These are phyloP conservation scores for Rubia tinctorum DNA, from an alignment of 305 asterid genomes.

Conservation along the genomic window DNA sequence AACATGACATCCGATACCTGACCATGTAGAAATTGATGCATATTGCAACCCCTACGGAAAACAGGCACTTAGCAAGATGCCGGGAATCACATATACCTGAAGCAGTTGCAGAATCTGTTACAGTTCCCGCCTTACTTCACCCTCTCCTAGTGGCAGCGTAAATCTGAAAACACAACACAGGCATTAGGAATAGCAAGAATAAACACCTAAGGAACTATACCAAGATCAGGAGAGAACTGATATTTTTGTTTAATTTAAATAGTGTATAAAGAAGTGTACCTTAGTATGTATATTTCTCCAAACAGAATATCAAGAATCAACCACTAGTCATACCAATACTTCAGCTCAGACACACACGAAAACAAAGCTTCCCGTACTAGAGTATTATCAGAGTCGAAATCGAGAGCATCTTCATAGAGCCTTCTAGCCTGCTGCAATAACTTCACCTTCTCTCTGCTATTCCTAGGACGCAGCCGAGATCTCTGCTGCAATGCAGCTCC, in stretches of 20 bases:
- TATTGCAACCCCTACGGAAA: no score
- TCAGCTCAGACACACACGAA: slow-evolving; percentile 68
- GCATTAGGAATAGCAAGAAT: not conserved
- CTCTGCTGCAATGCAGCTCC: slow-evolving; percentile 80
- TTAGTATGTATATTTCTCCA: not conserved
- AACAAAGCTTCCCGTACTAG: slow-evolving; percentile 61
- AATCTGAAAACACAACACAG: not conserved
- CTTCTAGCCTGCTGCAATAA: slow-evolving; percentile 79
- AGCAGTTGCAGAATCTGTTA: not conserved
- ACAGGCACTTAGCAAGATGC: no score
- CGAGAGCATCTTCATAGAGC: slow-evolving; percentile 75
- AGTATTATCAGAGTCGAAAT: slow-evolving; percentile 62
- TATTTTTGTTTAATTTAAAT: not conserved
- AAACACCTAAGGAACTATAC: not conserved
- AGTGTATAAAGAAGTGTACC: not conserved
- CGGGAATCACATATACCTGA: not conserved
- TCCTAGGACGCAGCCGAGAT: slow-evolving; percentile 69
- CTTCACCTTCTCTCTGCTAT: slow-evolving; percentile 76
- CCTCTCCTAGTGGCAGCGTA: not conserved
- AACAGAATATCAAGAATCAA: not conserved
- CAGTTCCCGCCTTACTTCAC: not conserved
- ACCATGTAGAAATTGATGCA: no score
- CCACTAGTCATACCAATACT: slow-evolving; percentile 48
- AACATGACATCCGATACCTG: no score
- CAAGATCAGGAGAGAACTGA: not conserved